Conservation (phyloP, 1,284 basidiomycete genomes). For the Ustilago xerochloae region DNA sequence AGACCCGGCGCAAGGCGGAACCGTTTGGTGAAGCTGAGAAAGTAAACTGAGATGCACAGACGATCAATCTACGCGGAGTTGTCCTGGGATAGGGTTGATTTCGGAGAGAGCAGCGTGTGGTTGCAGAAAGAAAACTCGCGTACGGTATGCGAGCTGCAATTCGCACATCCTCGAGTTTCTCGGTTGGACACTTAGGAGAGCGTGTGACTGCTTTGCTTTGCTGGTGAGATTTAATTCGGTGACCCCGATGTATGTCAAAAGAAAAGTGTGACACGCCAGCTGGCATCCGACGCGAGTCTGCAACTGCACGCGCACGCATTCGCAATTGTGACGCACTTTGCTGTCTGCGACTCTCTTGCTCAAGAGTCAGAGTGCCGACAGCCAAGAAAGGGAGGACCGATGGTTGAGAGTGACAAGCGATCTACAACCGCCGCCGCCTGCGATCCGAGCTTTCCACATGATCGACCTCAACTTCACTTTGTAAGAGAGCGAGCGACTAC, state of each 20-base stretch:
- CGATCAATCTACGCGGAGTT: no score
- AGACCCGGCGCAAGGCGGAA: no score
- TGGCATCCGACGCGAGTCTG: not conserved
- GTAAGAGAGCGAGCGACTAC: no score
- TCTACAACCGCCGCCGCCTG: not conserved
- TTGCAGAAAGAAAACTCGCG: not conserved
- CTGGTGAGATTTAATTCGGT: not conserved
- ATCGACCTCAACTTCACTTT: not conserved
- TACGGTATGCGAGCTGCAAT: constrained; percentile 3
- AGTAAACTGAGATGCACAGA: not conserved
- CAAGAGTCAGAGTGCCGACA: no score
- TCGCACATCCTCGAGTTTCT: constrained; percentile 8
- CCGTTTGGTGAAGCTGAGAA: no score
- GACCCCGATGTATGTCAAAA: not conserved
- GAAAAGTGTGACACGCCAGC: not conserved
- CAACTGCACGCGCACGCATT: not conserved
- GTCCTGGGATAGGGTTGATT: no score
- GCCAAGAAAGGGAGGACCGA: not conserved
- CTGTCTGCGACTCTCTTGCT: not conserved
- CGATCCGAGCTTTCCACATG: not conserved
- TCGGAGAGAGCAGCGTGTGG: no score
- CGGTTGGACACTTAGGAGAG: no score
- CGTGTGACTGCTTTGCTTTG: not conserved
- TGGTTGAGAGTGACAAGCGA: not conserved
- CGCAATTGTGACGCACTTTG: not conserved